Evolutionary conservation across 2,329 filamentous ascomycete species (phyloP).

Genomic region (Curvularia sp.): DNA sequence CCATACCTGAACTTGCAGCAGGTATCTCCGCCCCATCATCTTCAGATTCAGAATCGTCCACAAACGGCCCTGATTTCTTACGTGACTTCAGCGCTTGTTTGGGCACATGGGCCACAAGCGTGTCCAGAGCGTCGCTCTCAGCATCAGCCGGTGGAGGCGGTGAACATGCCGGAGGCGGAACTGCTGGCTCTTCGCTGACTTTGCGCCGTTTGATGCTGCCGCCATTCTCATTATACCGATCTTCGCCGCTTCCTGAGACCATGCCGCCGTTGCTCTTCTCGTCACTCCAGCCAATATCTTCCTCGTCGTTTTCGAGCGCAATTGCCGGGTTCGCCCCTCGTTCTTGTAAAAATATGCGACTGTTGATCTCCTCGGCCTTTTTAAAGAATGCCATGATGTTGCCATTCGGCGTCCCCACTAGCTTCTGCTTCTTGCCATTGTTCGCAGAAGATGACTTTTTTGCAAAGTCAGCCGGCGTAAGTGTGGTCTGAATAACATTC

Average conservation of each 20-base stretch:
- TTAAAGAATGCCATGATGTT: conserved; percentile 64
- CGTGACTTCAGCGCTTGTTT: conserved; percentile 28
- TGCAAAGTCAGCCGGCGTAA: conserved; percentile 41
- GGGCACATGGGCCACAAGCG: conserved; percentile 12
- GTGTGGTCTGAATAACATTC: conserved; percentile 43
- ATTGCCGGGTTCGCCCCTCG: conserved; percentile 30
- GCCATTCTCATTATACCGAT: conserved; percentile 55
- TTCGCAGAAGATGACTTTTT: conserved; percentile 44
- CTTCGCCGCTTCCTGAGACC: conserved; percentile 29
- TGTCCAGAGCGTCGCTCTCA: conserved; percentile 14
- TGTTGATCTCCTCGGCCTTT: conserved; percentile 56
- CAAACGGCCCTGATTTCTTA: conserved; percentile 66
- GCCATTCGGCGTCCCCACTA: conserved; percentile 54
- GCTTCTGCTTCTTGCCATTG: conserved; percentile 49
- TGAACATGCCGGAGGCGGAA: conserved; percentile 52
- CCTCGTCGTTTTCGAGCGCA: conserved; percentile 33
- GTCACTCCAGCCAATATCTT: conserved; percentile 44
- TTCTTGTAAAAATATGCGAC: conserved; percentile 49
- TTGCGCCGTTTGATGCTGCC: conserved; percentile 55
- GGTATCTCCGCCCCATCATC: conserved; percentile 43
- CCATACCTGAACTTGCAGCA: conserved; percentile 34
- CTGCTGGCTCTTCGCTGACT: conserved; percentile 36
- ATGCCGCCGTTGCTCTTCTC: conserved; percentile 27
- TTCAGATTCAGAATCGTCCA: conserved; percentile 73
- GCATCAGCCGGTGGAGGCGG: conserved; percentile 34